phyloP scores from a whole-genome alignment of 2,329 filamentous ascomycete genomes.

The Cladophialophora exuberans region DNA sequence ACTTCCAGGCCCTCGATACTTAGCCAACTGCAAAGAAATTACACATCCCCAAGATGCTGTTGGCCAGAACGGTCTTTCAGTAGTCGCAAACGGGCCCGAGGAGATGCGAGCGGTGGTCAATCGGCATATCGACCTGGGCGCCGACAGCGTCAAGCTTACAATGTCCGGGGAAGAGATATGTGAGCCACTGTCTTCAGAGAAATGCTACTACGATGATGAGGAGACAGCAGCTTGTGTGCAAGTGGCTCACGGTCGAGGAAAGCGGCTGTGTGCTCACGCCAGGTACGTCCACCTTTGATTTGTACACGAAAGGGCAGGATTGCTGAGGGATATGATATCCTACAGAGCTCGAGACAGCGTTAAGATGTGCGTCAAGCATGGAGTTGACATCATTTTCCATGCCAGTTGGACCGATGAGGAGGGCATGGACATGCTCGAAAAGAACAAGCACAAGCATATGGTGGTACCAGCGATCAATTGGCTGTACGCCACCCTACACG shows the following conservation, averaged over 20 bases:
- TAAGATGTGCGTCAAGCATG: conserved; percentile 47
- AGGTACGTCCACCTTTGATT: conserved; percentile 8
- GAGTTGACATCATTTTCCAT: conserved; percentile 54
- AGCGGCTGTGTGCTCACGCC: conserved; percentile 48
- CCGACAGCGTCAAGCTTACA: conserved; percentile 50
- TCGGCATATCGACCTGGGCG: conserved; percentile 42
- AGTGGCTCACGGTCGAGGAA: conserved; percentile 44
- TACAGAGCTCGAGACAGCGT: conserved; percentile 48
- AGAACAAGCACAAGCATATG: conserved; percentile 44
- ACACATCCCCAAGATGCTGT: conserved; percentile 46
- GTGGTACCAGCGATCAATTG: conserved; percentile 51
- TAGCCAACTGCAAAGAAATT: conserved; percentile 55
- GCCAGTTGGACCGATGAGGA: conserved; percentile 49
- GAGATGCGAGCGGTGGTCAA: conserved; percentile 47
- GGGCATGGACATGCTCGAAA: conserved; percentile 42
- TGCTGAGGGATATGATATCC: conserved; percentile 20
- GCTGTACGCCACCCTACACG: conserved; percentile 44
- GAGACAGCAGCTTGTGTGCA: conserved; percentile 54
- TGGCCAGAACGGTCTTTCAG: conserved; percentile 46
- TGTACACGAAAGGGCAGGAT: neutral
- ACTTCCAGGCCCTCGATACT: conserved; percentile 51
- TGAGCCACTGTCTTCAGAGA: conserved; percentile 40
- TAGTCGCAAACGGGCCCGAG: conserved; percentile 45
- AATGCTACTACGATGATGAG: conserved; percentile 51
- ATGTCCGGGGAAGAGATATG: conserved; percentile 45